Evolutionary conservation across 106 monocot species (phyloP), one percentile per base, ranked within the genome.

Genomic region (Apostasia shenzhenica): DNA sequence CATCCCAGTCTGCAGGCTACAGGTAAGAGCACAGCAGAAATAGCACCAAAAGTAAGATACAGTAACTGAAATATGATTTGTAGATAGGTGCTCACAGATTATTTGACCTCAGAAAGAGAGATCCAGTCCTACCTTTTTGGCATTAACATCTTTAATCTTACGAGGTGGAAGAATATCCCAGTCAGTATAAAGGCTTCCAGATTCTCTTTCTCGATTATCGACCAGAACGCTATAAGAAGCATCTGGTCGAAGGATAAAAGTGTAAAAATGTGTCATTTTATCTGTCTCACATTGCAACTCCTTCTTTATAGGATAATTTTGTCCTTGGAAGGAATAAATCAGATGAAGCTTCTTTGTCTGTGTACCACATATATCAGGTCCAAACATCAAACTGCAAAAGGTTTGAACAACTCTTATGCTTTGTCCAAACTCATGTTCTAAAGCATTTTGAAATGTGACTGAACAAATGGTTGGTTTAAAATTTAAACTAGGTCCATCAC

Each of bases 131-230:
- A 95, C 95, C 95, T 92, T 97, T 73, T 85, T 97, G 46, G 95
- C 88, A 77, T 82, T 76, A 55, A 84, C 76, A 75, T 79, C 89
- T 81, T 97, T 97, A 55, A 97, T 89, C 66, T 81, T 89, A 59
- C 86, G 75, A 73, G 97, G 97, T 12, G 97, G 97, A 62, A 97
- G 92, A 61, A 97, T 97, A 68, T 97, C 97, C 89, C 89, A 97
- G 77, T 97, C 92, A 14, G 89, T 85, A 54, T 97, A 97, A 86
- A 97, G 80, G 81, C 86, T 92, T 79, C 97, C 97, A 73, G 84
- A 92, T 77, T 97, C 97, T 83, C 84, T 89, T 78, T 97, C 97
- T 69, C 97, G 88, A 77, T 97, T 97, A 77, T 97, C 92, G 58
- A 97, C 87, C 13, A 97, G 75, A 63, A 97, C 5, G 60, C 89